A percentile compares a stretch with the other conserved stretches of the same genome.
phyloP scores from a whole-genome alignment of 1,139 yeast genomes.

The Saccharomyces hybrid region DNA sequence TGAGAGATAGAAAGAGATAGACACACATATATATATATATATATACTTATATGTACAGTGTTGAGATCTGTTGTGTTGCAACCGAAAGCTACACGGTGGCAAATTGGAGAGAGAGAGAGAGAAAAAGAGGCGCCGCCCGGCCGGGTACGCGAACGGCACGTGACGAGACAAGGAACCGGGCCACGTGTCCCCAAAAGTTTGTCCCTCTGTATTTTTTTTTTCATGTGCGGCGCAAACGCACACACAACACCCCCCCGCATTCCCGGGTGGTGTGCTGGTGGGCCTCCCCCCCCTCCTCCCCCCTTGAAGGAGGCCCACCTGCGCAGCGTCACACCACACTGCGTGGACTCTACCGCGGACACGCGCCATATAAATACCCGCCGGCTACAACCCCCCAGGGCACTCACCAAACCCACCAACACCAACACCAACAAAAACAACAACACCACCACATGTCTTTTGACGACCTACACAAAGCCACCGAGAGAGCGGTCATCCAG shows the following conservation, averaged over 20 bases:
- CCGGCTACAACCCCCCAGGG: too few species aligned
- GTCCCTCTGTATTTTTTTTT: not conserved
- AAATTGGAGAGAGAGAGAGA: not conserved
- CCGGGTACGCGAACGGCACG: not conserved
- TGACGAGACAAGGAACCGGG: not conserved
- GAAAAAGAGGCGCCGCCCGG: not conserved
- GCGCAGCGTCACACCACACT: not conserved
- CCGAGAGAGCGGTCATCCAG: constrained; percentile 17
- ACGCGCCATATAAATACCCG: not conserved
- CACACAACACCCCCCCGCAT: not conserved
- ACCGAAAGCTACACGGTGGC: not conserved
- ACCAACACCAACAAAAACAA: not conserved
- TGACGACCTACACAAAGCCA: constrained; percentile 22
- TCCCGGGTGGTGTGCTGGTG: not conserved
- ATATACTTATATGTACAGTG: not conserved
- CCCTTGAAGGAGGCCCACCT: not conserved
- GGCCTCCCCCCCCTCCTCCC: not conserved
- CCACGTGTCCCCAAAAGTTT: not conserved
- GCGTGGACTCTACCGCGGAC: too few species aligned
- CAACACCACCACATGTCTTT: constrained; percentile 21
- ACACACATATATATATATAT: not conserved
- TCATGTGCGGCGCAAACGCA: not conserved
- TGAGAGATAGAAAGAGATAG: too few species aligned
- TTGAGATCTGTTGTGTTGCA: not conserved
- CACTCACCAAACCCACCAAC: not conserved